phyloP scores from a whole-genome alignment of 139 green algal genomes.

The Chlamydomonas schloesseri region DNA sequence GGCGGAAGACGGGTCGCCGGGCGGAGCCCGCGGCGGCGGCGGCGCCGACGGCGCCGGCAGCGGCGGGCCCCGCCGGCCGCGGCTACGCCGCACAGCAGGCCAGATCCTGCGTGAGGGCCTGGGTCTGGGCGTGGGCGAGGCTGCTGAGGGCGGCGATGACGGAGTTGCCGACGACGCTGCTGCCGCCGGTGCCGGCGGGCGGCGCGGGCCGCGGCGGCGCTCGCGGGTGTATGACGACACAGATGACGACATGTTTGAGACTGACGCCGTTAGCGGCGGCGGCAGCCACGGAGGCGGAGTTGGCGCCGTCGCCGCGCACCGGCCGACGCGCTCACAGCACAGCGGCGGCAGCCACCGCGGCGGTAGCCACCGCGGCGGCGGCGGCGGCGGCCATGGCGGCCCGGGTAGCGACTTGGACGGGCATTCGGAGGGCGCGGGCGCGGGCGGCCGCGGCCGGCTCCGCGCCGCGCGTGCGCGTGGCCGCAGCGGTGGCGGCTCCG shows the following conservation, averaged over 20 bases:
- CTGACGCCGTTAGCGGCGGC: conserved; percentile 12
- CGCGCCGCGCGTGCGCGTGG: no score
- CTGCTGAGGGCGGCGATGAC: neutral
- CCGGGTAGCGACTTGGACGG: neutral
- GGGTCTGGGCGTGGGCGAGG: neutral
- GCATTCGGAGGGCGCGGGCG: neutral
- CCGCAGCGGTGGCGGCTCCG: no score
- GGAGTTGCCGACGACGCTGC: no score
- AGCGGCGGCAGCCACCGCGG: neutral
- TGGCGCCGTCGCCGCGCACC: neutral
- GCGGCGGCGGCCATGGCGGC: neutral
- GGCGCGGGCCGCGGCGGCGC: neutral
- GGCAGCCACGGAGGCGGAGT: neutral
- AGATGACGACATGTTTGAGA: conserved; percentile 16
- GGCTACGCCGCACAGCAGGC: neutral
- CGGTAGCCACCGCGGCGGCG: neutral
- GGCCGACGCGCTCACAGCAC: neutral
- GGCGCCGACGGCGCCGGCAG: neutral
- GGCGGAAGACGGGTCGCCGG: neutral
- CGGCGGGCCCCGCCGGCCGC: neutral
- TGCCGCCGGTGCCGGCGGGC: neutral
- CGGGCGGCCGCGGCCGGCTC: no score
- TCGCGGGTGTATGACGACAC: conserved; percentile 28
- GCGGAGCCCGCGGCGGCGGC: neutral
- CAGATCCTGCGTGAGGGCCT: conserved; percentile 21